Evolutionary conservation across 176 grass and related monocot genomes (phyloP).

Genomic region (Juncus inflexus): DNA sequence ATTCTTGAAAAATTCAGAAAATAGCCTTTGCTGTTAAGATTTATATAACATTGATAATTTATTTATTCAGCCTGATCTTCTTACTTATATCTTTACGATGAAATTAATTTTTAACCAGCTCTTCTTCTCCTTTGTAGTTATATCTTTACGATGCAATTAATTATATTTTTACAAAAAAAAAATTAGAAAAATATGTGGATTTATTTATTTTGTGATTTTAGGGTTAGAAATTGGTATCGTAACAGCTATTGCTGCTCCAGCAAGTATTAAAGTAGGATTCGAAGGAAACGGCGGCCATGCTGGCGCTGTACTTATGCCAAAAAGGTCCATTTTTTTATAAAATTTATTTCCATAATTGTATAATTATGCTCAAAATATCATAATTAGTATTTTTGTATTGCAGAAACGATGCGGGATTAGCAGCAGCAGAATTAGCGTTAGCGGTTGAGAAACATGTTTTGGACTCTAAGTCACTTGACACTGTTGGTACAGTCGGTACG

Average conservation of each 20-base stretch:
- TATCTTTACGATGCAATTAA: no score
- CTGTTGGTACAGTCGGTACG: slow-evolving; percentile 88
- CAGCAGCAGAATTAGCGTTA: slow-evolving; percentile 79
- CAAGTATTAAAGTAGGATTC: slow-evolving; percentile 82
- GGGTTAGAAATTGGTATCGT: slow-evolving; percentile 86
- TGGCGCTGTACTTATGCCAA: slow-evolving; percentile 86
- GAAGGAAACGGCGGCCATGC: slow-evolving; percentile 95
- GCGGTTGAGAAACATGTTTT: slow-evolving; percentile 86
- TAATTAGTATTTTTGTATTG: slow-evolving; percentile 12
- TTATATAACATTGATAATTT: background rate
- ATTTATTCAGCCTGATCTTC: no score
- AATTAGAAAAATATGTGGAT: slow-evolving; percentile 5
- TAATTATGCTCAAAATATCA: background rate
- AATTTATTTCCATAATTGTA: no score
- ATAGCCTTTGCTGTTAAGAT: background rate
- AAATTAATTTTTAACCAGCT: no score
- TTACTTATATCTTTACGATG: no score
- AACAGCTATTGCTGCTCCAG: slow-evolving; percentile 95
- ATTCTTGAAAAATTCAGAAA: background rate
- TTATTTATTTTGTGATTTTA: slow-evolving; percentile 30
- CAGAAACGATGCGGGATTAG: slow-evolving; percentile 93
- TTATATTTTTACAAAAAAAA: background rate
- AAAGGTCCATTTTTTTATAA: slow-evolving; percentile 47
- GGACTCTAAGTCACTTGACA: slow-evolving; percentile 86
- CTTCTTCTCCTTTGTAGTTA: no score